phyloP scores from a whole-genome alignment of 2,329 filamentous ascomycete species.

The Trichophyton benhamiae region DNA sequence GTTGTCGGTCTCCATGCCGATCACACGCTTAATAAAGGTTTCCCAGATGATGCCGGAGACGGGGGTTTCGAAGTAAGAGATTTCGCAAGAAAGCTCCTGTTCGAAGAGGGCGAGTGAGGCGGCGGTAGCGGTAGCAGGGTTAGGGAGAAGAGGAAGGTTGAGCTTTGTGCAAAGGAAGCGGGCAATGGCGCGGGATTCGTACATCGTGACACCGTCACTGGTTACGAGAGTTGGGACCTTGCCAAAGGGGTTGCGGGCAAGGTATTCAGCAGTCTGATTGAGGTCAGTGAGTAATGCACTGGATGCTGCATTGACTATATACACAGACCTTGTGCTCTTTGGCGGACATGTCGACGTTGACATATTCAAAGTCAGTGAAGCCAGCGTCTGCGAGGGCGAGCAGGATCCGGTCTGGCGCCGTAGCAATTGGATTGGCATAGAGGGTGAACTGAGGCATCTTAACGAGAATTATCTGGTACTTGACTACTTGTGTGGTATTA shows the following conservation, averaged over 20 bases:
- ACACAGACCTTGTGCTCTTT: conserved; percentile 32
- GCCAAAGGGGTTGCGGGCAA: conserved; percentile 30
- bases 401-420: conserved; percentile 34
- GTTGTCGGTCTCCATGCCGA: conserved; percentile 34
- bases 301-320: background rate
- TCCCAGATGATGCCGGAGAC: conserved; percentile 35
- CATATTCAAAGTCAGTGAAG: conserved; percentile 33
- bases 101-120: conserved; percentile 33
- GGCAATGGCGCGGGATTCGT: conserved; percentile 39
- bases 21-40: conserved; percentile 36
- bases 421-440: conserved; percentile 31
- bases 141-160: conserved; percentile 34
- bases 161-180: conserved; percentile 37
- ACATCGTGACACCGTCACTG: conserved; percentile 33
- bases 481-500: background rate
- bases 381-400: conserved; percentile 35
- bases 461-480: background rate
- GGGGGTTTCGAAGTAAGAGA: conserved; percentile 35
- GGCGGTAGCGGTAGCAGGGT: conserved; percentile 26
- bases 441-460: conserved; percentile 25
- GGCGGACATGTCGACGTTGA: conserved; percentile 30
- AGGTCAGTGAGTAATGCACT: background rate
- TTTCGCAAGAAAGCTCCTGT: conserved; percentile 33
- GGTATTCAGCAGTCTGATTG: conserved; percentile 17
- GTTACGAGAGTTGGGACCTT: conserved; percentile 33